Evolutionary conservation across 2,329 filamentous ascomycete genomes (phyloP).

Genomic region (Aspergillus ibericus): DNA sequence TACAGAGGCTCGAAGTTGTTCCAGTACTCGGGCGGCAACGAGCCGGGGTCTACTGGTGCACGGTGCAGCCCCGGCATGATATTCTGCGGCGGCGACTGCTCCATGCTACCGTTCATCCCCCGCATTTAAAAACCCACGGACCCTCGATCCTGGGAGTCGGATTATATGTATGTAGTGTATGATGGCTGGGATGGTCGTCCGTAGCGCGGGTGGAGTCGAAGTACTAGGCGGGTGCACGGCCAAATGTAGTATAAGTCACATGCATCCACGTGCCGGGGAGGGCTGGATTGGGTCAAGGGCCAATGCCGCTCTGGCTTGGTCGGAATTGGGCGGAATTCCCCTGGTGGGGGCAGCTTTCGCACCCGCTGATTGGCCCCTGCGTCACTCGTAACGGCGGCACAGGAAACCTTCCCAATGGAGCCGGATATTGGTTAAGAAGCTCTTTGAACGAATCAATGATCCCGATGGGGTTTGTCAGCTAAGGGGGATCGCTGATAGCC

Average conservation of each 20-base stretch:
- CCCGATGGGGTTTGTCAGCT: conserved; percentile 13
- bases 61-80: conserved; percentile 31
- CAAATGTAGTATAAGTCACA: conserved; percentile 18
- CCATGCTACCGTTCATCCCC: conserved; percentile 30
- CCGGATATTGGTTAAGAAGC: conserved; percentile 1
- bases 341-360: neutral
- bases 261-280: conserved; percentile 20
- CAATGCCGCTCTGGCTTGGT: conserved; percentile 13
- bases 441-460: conserved; percentile 10
- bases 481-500: conserved; percentile 11
- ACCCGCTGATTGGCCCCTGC: conserved; percentile 13
- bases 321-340: conserved; percentile 6
- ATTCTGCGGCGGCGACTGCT: conserved; percentile 34
- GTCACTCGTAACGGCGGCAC: conserved; percentile 12
- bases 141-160: neutral
- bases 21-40: conserved; percentile 41
- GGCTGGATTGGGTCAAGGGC: conserved; percentile 13
- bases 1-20: conserved; percentile 37
- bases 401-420: conserved; percentile 8
- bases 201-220: neutral
- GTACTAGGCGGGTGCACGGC: conserved; percentile 2
- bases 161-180: neutral
- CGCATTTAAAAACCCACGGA: conserved; percentile 9
- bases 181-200: neutral
- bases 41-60: conserved; percentile 26